These are phyloP conservation scores for Ilex paraguariensis DNA, from an alignment of 305 asterid genomes.

Conservation along the genomic window DNA sequence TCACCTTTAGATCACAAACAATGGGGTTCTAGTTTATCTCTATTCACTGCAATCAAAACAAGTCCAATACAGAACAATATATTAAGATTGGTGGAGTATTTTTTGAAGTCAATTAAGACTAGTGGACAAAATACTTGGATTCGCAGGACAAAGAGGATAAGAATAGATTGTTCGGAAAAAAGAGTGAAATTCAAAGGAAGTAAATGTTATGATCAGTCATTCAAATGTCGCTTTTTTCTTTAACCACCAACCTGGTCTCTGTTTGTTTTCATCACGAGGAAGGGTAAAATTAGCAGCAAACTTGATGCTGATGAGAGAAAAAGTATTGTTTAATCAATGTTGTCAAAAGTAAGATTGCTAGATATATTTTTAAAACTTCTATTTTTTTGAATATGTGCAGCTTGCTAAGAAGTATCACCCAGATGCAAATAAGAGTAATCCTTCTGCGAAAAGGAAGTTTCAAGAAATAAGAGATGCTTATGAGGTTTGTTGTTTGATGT, in stretches of 20 bases:
- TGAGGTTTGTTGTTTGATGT: slow-evolving; percentile 54
- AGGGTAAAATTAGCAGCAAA: too few species aligned
- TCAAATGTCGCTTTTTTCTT: too few species aligned
- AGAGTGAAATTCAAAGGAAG: too few species aligned
- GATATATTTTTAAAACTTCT: not conserved
- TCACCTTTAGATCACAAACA: not conserved
- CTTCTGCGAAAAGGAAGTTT: slow-evolving; percentile 79
- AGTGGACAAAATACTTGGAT: too few species aligned
- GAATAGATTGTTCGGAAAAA: too few species aligned
- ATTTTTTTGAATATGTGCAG: slow-evolving; percentile 27
- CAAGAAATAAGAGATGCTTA: slow-evolving; percentile 96
- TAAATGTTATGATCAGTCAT: too few species aligned
- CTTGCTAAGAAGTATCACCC: slow-evolving; percentile 95
- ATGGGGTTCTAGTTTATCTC: not conserved
- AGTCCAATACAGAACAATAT: not conserved
- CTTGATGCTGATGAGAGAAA: too few species aligned
- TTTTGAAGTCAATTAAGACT: not conserved
- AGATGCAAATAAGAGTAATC: slow-evolving; percentile 79
- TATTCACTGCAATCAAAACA: not conserved
- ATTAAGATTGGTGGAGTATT: not conserved
- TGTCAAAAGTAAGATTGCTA: not conserved
- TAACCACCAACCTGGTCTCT: too few species aligned
- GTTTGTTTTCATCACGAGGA: too few species aligned
- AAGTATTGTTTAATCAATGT: too few species aligned
- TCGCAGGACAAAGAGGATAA: too few species aligned